Evolutionary conservation across 2,329 filamentous ascomycete genomes (phyloP).

Genomic region (Calcarisporium arbuscula): DNA sequence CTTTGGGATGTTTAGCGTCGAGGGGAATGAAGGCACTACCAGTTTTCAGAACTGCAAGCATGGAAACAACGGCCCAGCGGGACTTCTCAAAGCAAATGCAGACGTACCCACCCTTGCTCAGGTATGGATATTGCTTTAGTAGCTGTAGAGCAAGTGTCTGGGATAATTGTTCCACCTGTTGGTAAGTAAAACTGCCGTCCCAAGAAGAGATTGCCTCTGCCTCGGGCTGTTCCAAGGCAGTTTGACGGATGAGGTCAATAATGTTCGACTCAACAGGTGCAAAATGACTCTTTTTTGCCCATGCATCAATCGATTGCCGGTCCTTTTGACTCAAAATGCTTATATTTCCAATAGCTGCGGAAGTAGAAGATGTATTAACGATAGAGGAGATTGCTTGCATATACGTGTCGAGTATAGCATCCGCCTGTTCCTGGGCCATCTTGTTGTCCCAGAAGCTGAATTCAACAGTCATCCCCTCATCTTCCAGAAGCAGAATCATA

Average conservation of each 20-base stretch:
- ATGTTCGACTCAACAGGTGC: no score
- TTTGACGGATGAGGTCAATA: no score
- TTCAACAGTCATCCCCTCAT: no score
- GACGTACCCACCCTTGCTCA: constrained; percentile 38
- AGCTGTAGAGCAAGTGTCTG: not conserved
- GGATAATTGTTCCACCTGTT: not conserved
- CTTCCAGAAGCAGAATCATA: not conserved
- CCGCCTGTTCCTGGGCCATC: no score
- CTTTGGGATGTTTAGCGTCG: constrained; percentile 7
- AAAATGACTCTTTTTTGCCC: no score
- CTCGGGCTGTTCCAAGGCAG: not conserved
- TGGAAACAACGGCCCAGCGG: constrained; percentile 13
- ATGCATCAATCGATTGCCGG: no score
- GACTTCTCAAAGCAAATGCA: constrained; percentile 29
- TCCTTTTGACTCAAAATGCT: no score
- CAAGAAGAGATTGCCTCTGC: not conserved
- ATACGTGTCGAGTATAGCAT: no score
- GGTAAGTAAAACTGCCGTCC: not conserved
- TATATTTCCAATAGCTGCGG: no score
- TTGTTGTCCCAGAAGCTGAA: no score
- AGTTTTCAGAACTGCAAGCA: constrained; percentile 13
- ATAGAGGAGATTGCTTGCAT: no score
- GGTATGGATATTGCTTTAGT: not conserved
- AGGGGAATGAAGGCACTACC: constrained; percentile 12
- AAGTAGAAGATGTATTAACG: no score